Base-by-base conservation (phyloP, 345 rosid genomes). In the Populus deltoides region DNA sequence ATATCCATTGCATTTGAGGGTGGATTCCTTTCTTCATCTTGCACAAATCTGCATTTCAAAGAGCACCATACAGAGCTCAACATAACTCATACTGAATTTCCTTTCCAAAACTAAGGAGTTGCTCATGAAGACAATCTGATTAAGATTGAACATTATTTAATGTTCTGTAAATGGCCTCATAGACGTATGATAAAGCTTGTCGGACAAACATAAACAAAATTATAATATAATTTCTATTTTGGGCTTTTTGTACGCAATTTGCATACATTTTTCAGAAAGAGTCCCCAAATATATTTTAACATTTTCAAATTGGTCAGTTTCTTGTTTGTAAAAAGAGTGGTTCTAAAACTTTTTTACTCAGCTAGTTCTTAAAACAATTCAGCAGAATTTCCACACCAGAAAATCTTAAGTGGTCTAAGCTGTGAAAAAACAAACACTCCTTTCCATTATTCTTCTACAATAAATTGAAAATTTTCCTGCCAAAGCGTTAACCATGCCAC, bases 1-100 rank as follows among this genome's bases (percentile, higher is more conserved):
- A 93, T 83, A 95, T 89, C 97, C 98, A 96, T 77, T 92, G 99
- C 97, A 91, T 81, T 86, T 92, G 98, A 79, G 97, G 99, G 85
- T 96, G 98, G 78, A 89, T 13, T 68, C 99, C 98, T 80, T 95
- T 95, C 98, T 91, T 95, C 98, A 92, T 95, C 78, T 38, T 66
- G 38, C 1, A 25, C 41, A 35, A 76, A 55, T 33, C 79, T 82
- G 76, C 43, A 53, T 45, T 25, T 47, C 51, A 68, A 45, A 53
- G 16, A 31, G 38, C 38, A 33, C 3, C 59, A 10, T 16, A 57
- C 66, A 18, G 29, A 35, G 8, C 11, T 33, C 18, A 27, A 2
- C 70, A 38, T 13, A 65, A 18, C 41, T 8, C 1, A 20, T 1
- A 45, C 3, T 45, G 36, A 29, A 75, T 74, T 61, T 62, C 12